These are phyloP conservation scores for Nepenthes mirabilis DNA, from an alignment of 148 eudicot genomes.

Conservation along the genomic window DNA sequence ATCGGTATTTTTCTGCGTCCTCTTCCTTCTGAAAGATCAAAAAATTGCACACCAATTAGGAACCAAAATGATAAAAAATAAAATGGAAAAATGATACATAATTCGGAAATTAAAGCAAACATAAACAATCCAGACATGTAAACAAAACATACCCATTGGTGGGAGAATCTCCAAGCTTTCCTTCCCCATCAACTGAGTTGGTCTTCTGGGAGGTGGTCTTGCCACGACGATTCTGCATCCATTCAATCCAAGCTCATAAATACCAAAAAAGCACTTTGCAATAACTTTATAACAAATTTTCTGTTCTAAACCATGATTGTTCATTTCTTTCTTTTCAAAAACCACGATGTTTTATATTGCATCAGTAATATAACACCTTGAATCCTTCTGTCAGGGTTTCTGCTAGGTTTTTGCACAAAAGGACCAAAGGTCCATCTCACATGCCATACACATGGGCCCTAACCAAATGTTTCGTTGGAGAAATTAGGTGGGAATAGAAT, in stretches of 20 bases:
- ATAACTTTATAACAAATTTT: neutral
- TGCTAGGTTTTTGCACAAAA: no score
- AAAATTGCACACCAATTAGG: neutral
- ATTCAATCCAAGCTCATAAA: neutral
- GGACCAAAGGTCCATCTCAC: no score
- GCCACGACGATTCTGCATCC: constrained; percentile 66
- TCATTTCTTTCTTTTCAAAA: no score
- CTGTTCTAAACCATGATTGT: neutral
- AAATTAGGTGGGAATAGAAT: no score
- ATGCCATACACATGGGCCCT: no score
- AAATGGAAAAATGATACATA: neutral
- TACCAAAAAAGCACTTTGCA: neutral
- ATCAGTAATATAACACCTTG: no score
- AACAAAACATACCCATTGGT: constrained; percentile 29
- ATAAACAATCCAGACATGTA: neutral
- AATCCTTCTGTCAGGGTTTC: no score
- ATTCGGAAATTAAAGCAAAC: neutral
- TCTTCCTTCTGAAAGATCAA: constrained; percentile 23
- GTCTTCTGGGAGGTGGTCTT: constrained; percentile 40
- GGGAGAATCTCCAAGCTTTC: constrained; percentile 19
- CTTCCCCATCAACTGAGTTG: constrained; percentile 16
- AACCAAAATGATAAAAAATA: neutral
- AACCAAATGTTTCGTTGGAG: no score
- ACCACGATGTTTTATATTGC: no score
- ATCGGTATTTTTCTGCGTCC: constrained; percentile 21